Evolutionary conservation across 2,329 filamentous ascomycete genomes (phyloP), one percentile per base, ranked within the genome.

Genomic region (Diaporthe sp.): DNA sequence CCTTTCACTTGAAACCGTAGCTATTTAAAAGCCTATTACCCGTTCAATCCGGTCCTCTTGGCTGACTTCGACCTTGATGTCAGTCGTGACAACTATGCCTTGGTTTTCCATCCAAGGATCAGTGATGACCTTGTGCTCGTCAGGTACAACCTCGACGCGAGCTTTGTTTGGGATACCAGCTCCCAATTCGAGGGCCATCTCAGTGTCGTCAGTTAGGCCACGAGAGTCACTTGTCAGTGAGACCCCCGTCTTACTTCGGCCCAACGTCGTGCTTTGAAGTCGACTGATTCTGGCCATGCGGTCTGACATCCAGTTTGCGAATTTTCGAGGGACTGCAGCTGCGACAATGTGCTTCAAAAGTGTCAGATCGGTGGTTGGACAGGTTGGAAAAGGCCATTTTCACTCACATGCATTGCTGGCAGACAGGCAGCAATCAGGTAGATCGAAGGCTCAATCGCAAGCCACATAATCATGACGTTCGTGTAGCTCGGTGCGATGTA

Each of bases 401-500:
- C 40, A 40, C 74, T 75, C 30, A 75, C 74, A 55, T 75, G 74
- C 74, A 71, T 71, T 7, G 74, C 74, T 28, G 74, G 74, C 10
- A 75, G 58, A n/a, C 74, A 75, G 4, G 71, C 66, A 28, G 50
- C 74, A n/a, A 75, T 68, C 13, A 75, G 40, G 22, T 75, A 75
- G 22, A 75, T 60, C 15, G 71, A 74, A 17, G 74, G 74, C 52
- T 75, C 74, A 3, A 75, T 67, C 6, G 71, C 47, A 3, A 75
- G 45, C 74, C 74, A 75, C 28, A 74, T 57, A 2, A 75, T 55
- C 74, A 75, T 70, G 15, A 75, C 19, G 17, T 74, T 74, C 3
- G 74, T 75, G 8, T 74, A 74, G 4, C 66, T 71, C 3, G 71
- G 74, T 0, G 71, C 74, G 52, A 75, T 73, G 22, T 58, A 71